Base-by-base conservation (phyloP, 208 protist genomes). In the Leishmania mexicana region DNA sequence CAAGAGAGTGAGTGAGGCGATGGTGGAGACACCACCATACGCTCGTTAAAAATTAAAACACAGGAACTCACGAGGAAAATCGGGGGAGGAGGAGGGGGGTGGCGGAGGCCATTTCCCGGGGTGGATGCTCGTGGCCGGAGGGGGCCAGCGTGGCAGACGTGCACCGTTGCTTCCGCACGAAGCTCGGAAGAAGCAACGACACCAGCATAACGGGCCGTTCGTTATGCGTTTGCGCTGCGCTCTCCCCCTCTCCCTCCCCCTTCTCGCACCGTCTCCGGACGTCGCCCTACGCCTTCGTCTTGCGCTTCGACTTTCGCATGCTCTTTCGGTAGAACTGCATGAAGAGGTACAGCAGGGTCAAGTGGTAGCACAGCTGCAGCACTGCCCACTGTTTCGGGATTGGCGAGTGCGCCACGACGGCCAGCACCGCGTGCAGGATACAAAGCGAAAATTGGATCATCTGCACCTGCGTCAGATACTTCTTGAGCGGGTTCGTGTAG, bases 391-490 rank as follows among this genome's bases (percentile, higher is more conserved):
- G 42, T 73, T 81, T 79, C 1, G 92, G 88, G 82, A 97, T 93
- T 64, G 96, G 87, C 72, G 71, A 53, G 75, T 97, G 89, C 49
- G 89, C 78, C 51, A 92, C 54, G 10, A 93, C 80, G n/a, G 84
- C 91, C 45, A 98, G 84, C 45, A 92, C 74, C 45, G 94, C 91
- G 65, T 97, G 96, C 28, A 94, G 74, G 74, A 98, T 95, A 85
- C 96, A 98, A 24, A 94, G 75, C 0, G 79, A 86, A 68, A 97
- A 97, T 85, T 98, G 94, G 38, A 93, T 53, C 87, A 98, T 97
- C 85, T 98, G 96, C 58, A 95, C 64, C 79, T 92, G 89, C 38
- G 94, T 98, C 70, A 98, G 72, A 85, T 92, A 90, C 81, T 87
- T 90, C 84, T 97, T 97, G 42, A 97, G 83, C 17, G 95, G 95